Percentiles rank a stretch among this genome's conserved stretches.
Conservation (phyloP, 805 yeast species). For the Kockiozyma suomiensis region DNA sequence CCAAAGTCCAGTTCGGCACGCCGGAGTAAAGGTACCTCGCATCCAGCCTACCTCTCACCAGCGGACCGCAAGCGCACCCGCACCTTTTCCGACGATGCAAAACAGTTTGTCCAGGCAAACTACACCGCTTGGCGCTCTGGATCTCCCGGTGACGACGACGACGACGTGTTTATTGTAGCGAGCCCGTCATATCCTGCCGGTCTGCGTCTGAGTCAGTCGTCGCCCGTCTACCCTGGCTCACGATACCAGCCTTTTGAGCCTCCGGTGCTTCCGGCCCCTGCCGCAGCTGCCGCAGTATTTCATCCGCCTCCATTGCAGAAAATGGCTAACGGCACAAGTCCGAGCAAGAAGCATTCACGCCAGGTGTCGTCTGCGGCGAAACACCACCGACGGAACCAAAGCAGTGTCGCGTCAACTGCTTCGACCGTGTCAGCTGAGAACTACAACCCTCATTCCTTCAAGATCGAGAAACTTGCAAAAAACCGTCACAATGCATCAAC, state of each 20-base stretch:
- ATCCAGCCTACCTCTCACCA: neutral
- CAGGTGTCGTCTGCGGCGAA: neutral
- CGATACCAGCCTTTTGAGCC: slow-evolving; percentile 3
- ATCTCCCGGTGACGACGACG: slow-evolving; percentile 2
- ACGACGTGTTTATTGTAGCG: neutral
- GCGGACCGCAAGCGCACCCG: slow-evolving; percentile 19
- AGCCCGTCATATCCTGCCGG: slow-evolving; percentile 5
- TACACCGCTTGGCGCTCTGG: slow-evolving; percentile 23
- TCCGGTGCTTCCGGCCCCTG: neutral
- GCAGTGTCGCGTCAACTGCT: slow-evolving; percentile 32
- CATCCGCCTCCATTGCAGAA: slow-evolving; percentile 8
- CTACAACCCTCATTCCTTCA: slow-evolving; percentile 29
- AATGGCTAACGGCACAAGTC: slow-evolving; percentile 5
- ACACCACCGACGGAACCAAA: slow-evolving; percentile 19
- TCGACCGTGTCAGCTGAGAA: slow-evolving; percentile 1
- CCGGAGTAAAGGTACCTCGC: neutral
- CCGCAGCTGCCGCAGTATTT: neutral
- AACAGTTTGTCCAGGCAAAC: slow-evolving; percentile 5
- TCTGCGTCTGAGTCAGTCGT: slow-evolving; percentile 30
- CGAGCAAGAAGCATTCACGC: slow-evolving; percentile 1
- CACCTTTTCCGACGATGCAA: slow-evolving; percentile 17
- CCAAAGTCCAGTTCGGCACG: neutral
- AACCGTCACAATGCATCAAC: slow-evolving; percentile 34
- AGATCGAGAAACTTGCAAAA: slow-evolving; percentile 26
- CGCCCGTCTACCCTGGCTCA: slow-evolving; percentile 31